Conservation (phyloP, 2,329 filamentous ascomycete species). For the Bipolaris sorokiniana region DNA sequence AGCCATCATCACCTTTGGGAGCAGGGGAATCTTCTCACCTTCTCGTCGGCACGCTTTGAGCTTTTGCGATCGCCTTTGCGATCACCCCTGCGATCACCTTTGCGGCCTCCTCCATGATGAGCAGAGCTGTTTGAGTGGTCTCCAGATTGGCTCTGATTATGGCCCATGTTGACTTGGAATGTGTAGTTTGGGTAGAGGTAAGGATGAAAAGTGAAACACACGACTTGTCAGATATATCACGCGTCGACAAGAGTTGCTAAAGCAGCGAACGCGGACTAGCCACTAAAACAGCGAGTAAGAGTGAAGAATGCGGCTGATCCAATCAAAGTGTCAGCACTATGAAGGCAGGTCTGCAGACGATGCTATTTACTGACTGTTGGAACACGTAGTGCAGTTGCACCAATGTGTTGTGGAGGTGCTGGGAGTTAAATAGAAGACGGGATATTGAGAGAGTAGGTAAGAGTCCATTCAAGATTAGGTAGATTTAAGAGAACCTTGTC, state of each 20-base stretch:
- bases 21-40: neutral
- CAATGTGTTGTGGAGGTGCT: neutral
- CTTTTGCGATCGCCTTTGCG: neutral
- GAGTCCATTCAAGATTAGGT: no score
- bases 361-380: neutral
- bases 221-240: neutral
- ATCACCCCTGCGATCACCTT: neutral
- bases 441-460: neutral
- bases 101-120: neutral
- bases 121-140: neutral
- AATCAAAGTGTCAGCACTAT: neutral
- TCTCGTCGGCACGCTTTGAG: neutral
- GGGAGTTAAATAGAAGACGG: neutral
- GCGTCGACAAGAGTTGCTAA: neutral
- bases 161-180: neutral
- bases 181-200: neutral
- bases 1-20: neutral
- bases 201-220: neutral
- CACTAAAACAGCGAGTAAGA: neutral
- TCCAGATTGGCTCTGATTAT: neutral
- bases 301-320: neutral
- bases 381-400: neutral
- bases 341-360: neutral
- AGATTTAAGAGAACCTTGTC: neutral
- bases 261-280: neutral